phyloP scores from a whole-genome alignment of 1,139 yeast species.

The Diutina ranongensis region DNA sequence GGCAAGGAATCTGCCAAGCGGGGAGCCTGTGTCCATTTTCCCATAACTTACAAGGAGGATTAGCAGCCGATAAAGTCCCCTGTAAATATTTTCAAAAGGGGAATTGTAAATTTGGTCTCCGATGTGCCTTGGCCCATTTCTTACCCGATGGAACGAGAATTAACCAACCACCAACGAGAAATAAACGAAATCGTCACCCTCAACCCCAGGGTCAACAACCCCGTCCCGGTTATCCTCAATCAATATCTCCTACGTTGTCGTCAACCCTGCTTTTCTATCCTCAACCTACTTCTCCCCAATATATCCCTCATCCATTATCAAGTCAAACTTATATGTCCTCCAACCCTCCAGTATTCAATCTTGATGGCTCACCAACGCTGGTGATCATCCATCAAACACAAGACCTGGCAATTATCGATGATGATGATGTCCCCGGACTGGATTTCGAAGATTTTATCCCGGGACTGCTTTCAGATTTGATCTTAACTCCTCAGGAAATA shows the following conservation, averaged over 20 bases:
- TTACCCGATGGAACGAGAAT: constrained; percentile 82
- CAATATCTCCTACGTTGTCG: background rate
- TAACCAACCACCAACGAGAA: constrained; percentile 18
- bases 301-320: background rate
- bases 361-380: too few species aligned
- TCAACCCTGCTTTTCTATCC: background rate
- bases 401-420: background rate
- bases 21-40: constrained; percentile 88
- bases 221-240: background rate
- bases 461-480: constrained; percentile 54
- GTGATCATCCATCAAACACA: too few species aligned
- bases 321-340: too few species aligned
- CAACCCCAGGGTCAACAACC: too few species aligned
- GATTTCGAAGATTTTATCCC: constrained; percentile 68
- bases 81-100: constrained; percentile 94
- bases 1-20: constrained; percentile 91
- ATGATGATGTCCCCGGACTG: background rate
- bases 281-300: background rate
- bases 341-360: too few species aligned
- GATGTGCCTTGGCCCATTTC: constrained; percentile 88
- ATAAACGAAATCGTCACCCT: background rate
- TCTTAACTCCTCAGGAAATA: constrained; percentile 67
- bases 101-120: constrained; percentile 84
- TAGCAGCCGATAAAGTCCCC: constrained; percentile 55
- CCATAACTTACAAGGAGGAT: constrained; percentile 54